Evolutionary conservation across 257 asterid genomes (phyloP).

Genomic region (Buddleja alternifolia): DNA sequence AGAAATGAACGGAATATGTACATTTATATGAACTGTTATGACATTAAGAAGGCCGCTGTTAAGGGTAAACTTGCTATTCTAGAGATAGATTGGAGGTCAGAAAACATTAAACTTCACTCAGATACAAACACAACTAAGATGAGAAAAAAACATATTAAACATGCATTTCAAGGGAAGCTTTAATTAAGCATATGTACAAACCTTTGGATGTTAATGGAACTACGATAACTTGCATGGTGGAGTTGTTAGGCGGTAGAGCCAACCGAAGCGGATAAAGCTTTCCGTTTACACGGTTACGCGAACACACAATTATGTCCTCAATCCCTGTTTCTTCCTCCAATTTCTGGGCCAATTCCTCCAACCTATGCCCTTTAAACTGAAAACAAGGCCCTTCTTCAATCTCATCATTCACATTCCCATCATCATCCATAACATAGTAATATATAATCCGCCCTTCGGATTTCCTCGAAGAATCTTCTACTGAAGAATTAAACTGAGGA

Average conservation of each 20-base stretch:
- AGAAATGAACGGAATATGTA: not conserved
- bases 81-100: no score
- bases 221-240: constrained; percentile 78
- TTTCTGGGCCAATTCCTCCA: constrained; percentile 64
- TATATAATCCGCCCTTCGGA: constrained; percentile 70
- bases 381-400: constrained; percentile 49
- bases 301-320: constrained; percentile 66
- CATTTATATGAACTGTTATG: no score
- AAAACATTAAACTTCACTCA: no score
- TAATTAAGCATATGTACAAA: constrained; percentile 33
- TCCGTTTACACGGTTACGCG: constrained; percentile 58
- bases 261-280: constrained; percentile 81
- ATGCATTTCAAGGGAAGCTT: not conserved
- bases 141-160: not conserved
- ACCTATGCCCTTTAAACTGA: constrained; percentile 67
- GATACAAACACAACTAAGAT: no score
- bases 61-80: no score
- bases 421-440: constrained; percentile 64
- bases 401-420: constrained; percentile 51
- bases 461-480: constrained; percentile 38
- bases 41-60: no score
- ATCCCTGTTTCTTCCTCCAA: constrained; percentile 78
- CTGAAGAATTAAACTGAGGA: constrained; percentile 40
- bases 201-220: constrained; percentile 84
- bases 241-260: constrained; percentile 89